Base-by-base conservation (phyloP, 441 rosid genomes). In the Pelargonium cotyledonis region DNA sequence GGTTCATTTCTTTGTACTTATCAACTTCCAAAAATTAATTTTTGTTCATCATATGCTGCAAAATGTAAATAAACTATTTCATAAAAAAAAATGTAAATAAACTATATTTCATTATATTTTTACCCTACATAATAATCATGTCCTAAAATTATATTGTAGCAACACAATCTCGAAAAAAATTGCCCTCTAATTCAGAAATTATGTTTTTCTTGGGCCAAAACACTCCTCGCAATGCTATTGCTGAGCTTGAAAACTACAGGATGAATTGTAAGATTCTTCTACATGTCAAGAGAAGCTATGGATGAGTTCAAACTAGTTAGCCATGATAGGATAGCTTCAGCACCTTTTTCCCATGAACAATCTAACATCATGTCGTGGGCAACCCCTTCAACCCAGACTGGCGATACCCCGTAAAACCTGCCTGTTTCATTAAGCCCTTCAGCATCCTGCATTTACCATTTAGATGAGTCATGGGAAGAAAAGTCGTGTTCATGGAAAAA, bases 341-440 rank as follows among this genome's bases (percentile, higher is more conserved):
- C 91, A 41, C 92, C 91, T 80, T 82, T 81, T 55, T 85, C 90
- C 98, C 97, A 89, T 1, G 83, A 85, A 79, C 89, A 83, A 73
- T 90, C 96, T 67, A 92, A 72, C 98, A 92, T 92, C 86, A 92
- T 79, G 79, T 90, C 95, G 70, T 93, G 97, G 53, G 91, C 94
- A 73, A 93, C 83, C 65, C 89, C 90, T 81, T 86, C 84, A 19
- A 90, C 57, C 35, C 83, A 80, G 68, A 88, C 73, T 2, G 90
- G 90, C 14, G 81, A 51, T 16, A 85, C 88, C 0, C 85, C 85
- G 35, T 85, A 86, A 75, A 89, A 90, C 68, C 77, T 1, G n/a
- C 85, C 91, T 0, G 95, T 93, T 76, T 90, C 96, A 19, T 65
- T 66, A 43, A 89, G 79, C 26, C 96, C 97, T 77, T 86, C 78